phyloP scores from a whole-genome alignment of 306 rosid genomes.

The Begonia loranthoides region DNA sequence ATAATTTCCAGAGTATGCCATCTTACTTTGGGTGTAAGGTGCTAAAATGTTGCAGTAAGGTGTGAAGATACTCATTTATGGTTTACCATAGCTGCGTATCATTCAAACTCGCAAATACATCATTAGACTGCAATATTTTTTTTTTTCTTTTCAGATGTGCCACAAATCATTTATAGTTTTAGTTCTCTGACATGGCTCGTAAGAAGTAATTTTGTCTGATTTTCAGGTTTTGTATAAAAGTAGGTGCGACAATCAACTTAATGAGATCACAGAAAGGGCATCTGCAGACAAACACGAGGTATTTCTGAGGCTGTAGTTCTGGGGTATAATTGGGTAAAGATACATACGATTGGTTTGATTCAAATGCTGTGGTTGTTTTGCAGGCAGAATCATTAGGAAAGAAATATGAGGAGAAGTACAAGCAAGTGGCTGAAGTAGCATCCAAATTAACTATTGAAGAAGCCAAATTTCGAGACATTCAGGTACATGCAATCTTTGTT shows the following conservation, averaged over 20 bases:
- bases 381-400: constrained; percentile 72
- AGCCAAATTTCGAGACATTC: constrained; percentile 78
- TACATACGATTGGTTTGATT: constrained; percentile 1
- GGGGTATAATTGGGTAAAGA: no score
- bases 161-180: no score
- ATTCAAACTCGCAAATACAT: no score
- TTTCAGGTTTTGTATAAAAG: constrained; percentile 76
- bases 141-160: no score
- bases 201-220: no score
- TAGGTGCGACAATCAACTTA: constrained; percentile 82
- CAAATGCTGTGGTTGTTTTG: constrained; percentile 8
- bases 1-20: no score
- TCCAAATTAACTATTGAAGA: constrained; percentile 85
- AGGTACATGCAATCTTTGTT: constrained; percentile 29
- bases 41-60: no score
- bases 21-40: no score
- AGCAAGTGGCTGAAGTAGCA: constrained; percentile 84
- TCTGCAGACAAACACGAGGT: constrained; percentile 92
- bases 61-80: no score
- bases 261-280: constrained; percentile 94
- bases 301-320: constrained; percentile 8
- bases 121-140: no score
- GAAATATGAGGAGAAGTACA: constrained; percentile 89
- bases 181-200: no score
- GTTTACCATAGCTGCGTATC: no score